A percentile compares a stretch with the other conserved stretches of the same genome.
Conservation (phyloP, 805 yeast species). For the Priceomyces carsonii region DNA sequence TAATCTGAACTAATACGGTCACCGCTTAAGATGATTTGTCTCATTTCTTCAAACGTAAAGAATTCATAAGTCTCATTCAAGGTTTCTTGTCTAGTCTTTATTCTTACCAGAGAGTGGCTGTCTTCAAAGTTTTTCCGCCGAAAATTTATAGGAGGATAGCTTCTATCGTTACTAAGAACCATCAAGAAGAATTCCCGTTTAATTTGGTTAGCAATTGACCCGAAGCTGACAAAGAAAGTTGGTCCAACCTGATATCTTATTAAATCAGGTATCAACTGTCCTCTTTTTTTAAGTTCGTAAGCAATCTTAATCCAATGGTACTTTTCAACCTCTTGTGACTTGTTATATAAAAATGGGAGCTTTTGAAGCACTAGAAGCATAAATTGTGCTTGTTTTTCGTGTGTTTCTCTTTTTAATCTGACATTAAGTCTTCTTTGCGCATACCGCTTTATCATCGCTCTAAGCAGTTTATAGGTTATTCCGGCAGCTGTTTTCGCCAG, state of each 20-base stretch:
- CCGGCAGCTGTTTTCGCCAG: no score
- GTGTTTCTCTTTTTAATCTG: conserved; percentile 2
- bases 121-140: no score
- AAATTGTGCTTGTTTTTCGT: conserved; percentile 7
- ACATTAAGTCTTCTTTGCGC: conserved; percentile 3
- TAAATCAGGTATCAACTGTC: conserved; percentile 11
- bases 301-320: conserved; percentile 16
- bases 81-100: conserved; percentile 6
- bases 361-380: conserved; percentile 9
- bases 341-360: conserved; percentile 15
- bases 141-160: conserved; percentile 1
- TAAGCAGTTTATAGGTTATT: no score
- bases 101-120: no score
- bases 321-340: conserved; percentile 13
- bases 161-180: conserved; percentile 9
- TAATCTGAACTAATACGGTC: conserved; percentile 7
- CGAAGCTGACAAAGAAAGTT: conserved; percentile 15
- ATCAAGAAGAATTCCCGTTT: conserved; percentile 13
- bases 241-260: conserved; percentile 16
- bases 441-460: conserved; percentile 2
- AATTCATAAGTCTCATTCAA: conserved; percentile 7
- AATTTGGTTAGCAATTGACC: conserved; percentile 15
- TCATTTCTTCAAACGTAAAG: conserved; percentile 12
- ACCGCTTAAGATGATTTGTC: conserved; percentile 9
- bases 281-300: conserved; percentile 9